Conservation (phyloP, 208 protist genomes). For the Novymonas esmeraldas region DNA sequence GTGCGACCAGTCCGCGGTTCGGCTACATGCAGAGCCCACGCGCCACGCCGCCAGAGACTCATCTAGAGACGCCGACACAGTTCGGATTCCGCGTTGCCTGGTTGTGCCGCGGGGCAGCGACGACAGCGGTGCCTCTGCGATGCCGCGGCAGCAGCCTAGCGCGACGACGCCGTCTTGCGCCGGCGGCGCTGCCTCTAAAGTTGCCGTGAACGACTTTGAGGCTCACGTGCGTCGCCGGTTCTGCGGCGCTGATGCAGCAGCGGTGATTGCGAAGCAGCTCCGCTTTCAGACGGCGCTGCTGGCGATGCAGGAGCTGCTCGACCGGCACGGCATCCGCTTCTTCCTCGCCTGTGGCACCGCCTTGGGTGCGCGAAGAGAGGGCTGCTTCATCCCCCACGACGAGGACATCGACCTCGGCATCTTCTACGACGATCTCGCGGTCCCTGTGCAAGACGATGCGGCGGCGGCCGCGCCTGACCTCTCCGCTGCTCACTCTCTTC, state of each 20-base stretch:
- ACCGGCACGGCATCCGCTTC: constrained; percentile 39
- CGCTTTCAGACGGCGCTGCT: constrained; percentile 71
- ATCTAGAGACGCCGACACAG: too few species aligned
- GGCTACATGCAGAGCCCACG: neutral
- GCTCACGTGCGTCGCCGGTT: constrained; percentile 12
- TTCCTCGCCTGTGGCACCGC: constrained; percentile 89
- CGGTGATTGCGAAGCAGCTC: constrained; percentile 45
- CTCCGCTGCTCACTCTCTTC: neutral
- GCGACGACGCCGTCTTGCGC: neutral
- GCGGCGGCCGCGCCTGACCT: neutral
- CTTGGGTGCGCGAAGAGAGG: constrained; percentile 75
- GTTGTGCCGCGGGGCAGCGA: neutral
- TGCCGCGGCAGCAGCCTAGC: neutral
- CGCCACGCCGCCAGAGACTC: too few species aligned
- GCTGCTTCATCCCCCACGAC: constrained; percentile 86
- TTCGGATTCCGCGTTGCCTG: constrained; percentile 15
- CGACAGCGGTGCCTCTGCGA: too few species aligned
- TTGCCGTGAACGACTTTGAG: constrained; percentile 16
- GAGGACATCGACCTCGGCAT: constrained; percentile 90
- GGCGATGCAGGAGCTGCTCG: constrained; percentile 42
- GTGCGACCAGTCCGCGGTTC: neutral
- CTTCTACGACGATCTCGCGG: constrained; percentile 46
- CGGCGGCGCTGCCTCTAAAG: neutral
- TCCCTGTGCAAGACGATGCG: neutral
- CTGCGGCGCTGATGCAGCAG: neutral